phyloP scores from a whole-genome alignment of 2,329 filamentous ascomycete genomes.

The Xylariales sp. region DNA sequence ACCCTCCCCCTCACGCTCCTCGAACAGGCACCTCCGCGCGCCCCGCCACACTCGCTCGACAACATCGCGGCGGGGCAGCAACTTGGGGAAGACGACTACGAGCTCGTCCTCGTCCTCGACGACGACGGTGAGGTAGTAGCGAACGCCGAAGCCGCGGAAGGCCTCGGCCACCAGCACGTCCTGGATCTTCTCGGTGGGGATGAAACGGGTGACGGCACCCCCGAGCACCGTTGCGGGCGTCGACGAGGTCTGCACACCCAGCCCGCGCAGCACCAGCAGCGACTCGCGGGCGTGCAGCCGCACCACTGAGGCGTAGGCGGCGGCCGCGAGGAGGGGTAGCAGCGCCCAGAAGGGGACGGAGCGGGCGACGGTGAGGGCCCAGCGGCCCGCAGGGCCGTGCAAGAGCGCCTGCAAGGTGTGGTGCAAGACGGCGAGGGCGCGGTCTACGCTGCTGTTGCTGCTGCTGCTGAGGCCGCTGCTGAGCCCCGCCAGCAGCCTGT shows the following conservation, averaged over 20 bases:
- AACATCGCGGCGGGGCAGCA: constrained; percentile 70
- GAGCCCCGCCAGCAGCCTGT: constrained; percentile 8
- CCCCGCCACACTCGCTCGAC: constrained; percentile 91
- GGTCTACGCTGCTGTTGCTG: too few relatives aligned
- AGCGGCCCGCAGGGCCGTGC: constrained; percentile 21
- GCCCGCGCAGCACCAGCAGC: constrained; percentile 78
- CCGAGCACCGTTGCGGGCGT: constrained; percentile 53
- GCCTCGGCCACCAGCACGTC: constrained; percentile 95
- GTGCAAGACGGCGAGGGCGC: constrained; percentile 20
- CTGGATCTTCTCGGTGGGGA: constrained; percentile 86
- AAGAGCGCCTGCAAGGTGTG: constrained; percentile 13
- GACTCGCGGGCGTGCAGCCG: constrained; percentile 67
- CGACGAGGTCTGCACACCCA: constrained; percentile 85
- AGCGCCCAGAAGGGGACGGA: constrained; percentile 34
- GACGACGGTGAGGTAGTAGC: constrained; percentile 84
- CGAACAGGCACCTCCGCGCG: constrained; percentile 76
- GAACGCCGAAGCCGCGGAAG: constrained; percentile 85
- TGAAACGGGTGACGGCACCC: constrained; percentile 50
- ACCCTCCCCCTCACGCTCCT: constrained; percentile 21
- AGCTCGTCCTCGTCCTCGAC: constrained; percentile 84
- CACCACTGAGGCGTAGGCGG: constrained; percentile 40
- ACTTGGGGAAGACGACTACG: constrained; percentile 87
- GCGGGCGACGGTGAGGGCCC: constrained; percentile 25
- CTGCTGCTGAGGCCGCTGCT: too few relatives aligned
- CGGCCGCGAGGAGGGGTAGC: constrained; percentile 27